Percentiles rank a stretch among this genome's conserved stretches.
phyloP scores from a whole-genome alignment of 441 rosid species.

The Eruca vesicaria region DNA sequence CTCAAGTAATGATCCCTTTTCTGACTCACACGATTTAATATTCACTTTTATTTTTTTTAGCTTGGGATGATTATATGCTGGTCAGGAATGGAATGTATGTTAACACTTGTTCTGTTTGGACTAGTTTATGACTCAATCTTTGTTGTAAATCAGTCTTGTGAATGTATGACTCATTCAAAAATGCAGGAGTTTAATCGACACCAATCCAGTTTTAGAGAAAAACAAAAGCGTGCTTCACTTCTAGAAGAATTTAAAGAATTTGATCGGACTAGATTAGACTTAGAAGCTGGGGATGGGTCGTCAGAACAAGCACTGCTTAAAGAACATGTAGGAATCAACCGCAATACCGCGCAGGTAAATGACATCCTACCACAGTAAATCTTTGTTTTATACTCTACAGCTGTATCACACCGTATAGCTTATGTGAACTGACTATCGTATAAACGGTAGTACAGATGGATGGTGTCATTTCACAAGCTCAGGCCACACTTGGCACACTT shows the following conservation, averaged over 20 bases:
- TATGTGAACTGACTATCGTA: neutral
- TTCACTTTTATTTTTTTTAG: no score
- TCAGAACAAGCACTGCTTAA: conserved; percentile 77
- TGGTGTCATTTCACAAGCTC: conserved; percentile 92
- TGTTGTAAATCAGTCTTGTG: neutral
- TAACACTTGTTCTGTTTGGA: no score
- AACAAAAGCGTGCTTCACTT: conserved; percentile 91
- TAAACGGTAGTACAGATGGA: conserved; percentile 66
- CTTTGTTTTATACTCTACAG: neutral
- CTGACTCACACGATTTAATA: neutral
- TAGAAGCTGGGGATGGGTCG: conserved; percentile 87
- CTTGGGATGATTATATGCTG: neutral
- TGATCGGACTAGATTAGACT: conserved; percentile 83
- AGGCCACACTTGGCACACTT: conserved; percentile 85
- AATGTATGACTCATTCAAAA: conserved; percentile 29
- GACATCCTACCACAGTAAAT: neutral
- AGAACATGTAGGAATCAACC: conserved; percentile 78
- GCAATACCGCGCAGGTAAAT: conserved; percentile 83
- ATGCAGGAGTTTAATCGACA: conserved; percentile 98
- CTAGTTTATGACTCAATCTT: neutral
- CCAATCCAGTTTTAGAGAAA: conserved; percentile 83
- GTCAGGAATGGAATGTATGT: neutral
- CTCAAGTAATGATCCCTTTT: conserved; percentile 52
- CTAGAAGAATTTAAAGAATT: conserved; percentile 96
- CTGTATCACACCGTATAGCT: neutral